Conservation (phyloP, 345 rosid species). For the Melastoma malabathricum region DNA sequence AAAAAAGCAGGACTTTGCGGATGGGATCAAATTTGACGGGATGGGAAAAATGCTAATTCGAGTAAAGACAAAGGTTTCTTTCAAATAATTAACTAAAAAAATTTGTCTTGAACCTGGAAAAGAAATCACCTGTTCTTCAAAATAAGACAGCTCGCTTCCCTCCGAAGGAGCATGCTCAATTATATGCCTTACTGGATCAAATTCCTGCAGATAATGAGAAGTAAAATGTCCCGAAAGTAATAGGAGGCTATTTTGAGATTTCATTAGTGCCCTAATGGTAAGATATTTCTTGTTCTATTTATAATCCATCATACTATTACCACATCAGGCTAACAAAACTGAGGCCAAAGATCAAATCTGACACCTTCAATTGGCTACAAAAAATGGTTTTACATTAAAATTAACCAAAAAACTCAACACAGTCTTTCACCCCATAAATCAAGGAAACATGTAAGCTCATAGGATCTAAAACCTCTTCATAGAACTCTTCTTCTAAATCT, state of each 20-base stretch:
- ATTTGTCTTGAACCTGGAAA: neutral
- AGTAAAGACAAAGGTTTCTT: too few species aligned
- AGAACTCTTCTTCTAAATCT: slow-evolving; percentile 75
- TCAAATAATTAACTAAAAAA: neutral
- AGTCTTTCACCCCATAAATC: too few species aligned
- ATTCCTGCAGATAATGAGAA: slow-evolving; percentile 39
- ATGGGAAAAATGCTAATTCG: too few species aligned
- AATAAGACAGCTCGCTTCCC: slow-evolving; percentile 50
- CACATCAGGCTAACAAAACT: too few species aligned
- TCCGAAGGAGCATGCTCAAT: slow-evolving; percentile 67
- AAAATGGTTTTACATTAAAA: too few species aligned
- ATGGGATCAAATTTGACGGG: too few species aligned
- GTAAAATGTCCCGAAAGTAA: too few species aligned
- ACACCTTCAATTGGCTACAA: neutral
- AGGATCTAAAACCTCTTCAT: slow-evolving; percentile 46
- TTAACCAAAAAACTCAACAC: neutral
- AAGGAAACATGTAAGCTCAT: neutral
- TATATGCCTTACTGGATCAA: slow-evolving; percentile 76
- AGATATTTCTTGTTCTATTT: too few species aligned
- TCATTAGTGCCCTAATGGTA: too few species aligned
- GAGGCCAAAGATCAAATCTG: too few species aligned
- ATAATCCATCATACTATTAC: too few species aligned
- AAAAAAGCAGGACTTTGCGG: neutral
- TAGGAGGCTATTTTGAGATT: too few species aligned
- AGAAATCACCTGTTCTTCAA: slow-evolving; percentile 72